Evolutionary conservation across 768 basidiomycete genomes (phyloP).

Genomic region (Mycena filopes): DNA sequence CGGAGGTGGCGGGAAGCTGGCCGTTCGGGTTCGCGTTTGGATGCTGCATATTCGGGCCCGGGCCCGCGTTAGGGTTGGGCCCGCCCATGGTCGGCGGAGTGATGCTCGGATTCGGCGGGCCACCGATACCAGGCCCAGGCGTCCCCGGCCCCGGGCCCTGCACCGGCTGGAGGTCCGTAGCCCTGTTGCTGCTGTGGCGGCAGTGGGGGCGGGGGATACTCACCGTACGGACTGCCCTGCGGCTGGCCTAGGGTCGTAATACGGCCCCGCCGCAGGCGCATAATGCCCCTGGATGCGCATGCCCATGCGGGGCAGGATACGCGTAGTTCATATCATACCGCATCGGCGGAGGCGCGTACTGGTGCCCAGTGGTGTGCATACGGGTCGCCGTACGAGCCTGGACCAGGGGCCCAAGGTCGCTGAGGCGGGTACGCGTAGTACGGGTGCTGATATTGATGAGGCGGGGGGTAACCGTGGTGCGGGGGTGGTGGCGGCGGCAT

Average conservation of each 20-base stretch:
- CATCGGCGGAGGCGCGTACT: slow-evolving; percentile 26
- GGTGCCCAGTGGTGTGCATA: slow-evolving; percentile 32
- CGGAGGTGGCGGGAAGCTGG: too few relatives aligned
- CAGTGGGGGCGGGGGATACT: slow-evolving; percentile 7
- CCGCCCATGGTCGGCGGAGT: not conserved
- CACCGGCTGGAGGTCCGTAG: not conserved
- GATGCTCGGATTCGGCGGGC: not conserved
- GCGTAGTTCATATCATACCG: slow-evolving; percentile 26
- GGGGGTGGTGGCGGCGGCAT: slow-evolving; percentile 34
- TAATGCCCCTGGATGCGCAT: not conserved
- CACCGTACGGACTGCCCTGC: slow-evolving; percentile 6
- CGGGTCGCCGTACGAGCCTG: slow-evolving; percentile 20
- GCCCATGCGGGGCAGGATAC: slow-evolving; percentile 22
- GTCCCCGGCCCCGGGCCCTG: slow-evolving; percentile 7
- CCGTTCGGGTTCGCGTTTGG: slow-evolving; percentile 6
- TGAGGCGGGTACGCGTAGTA: slow-evolving; percentile 28
- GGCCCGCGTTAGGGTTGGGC: not conserved
- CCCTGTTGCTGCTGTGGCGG: slow-evolving; percentile 8
- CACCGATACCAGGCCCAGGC: not conserved
- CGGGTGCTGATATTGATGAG: slow-evolving; percentile 30
- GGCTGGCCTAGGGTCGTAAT: slow-evolving; percentile 17
- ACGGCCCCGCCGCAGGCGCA: slow-evolving; percentile 14
- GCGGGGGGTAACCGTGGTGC: slow-evolving; percentile 27
- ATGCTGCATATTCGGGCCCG: slow-evolving; percentile 13
- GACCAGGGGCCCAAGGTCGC: slow-evolving; percentile 4